Base-by-base conservation (phyloP, 805 yeast genomes). In the Yamadazyma tumulicola region DNA sequence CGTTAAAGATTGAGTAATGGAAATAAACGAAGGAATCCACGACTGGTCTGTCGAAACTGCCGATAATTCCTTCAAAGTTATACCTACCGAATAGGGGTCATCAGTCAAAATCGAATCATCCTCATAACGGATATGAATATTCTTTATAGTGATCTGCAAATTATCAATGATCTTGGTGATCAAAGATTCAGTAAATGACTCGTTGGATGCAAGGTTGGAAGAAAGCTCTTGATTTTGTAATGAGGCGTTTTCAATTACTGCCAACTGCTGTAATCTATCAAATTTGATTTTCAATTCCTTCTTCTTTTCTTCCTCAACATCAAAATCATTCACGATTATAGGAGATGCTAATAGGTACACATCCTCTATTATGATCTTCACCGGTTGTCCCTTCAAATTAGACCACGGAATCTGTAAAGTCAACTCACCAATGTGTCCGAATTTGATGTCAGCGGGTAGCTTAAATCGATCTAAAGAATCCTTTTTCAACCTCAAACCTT, bases 371-470 rank as follows among this genome's bases (percentile, higher is more conserved):
- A 77, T 66, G 10, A 93, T 75, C 54, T 85, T 86, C 6, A 91
- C 97, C 0, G 99, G 97, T 51, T 89, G 85, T 14, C 85, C 80
- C 53, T 89, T 89, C 45, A 94, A 66, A 52, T 88, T 93, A 1
- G 97, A 82, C 97, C 97, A 94, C 0, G 99, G 98, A 24, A 93
- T 91, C 53, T 85, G 96, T 35, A 93, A 64, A 0, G 95, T 83
- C 43, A 93, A 69, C 46, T 83, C 85, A 1, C 97, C 98, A 38
- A 93, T 58, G 52, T 85, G 87, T 26, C 99, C 99, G 53, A 83
- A 84, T 42, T 77, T 75, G 10, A 94, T 91, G 55, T 89, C 85
- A 23, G 93, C 61, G 2, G 99, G 98, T 24, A 94, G 61, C 42
- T 84, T 77, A 44, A 93, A 72, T 47, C 83, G 75, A 58, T 94